phyloP scores from a whole-genome alignment of 2,329 filamentous ascomycete species.

The Lasiodiplodia theobromae region DNA sequence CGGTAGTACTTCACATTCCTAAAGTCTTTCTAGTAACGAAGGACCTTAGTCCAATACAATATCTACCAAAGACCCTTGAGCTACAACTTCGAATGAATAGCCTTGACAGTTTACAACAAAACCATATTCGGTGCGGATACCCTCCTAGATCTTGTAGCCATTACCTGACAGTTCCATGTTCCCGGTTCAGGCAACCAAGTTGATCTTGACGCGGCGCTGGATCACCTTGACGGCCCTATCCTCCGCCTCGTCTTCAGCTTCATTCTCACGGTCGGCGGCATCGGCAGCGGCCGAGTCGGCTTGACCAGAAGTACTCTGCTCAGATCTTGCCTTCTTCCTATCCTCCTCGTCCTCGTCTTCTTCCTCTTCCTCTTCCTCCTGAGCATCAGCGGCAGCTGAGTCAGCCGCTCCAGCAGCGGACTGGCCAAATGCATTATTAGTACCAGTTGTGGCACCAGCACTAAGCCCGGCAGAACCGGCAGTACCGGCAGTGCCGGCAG shows the following conservation, averaged over 20 bases:
- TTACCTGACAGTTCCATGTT: too few relatives aligned
- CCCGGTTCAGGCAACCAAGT: not conserved
- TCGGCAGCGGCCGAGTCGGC: slow-evolving; percentile 20
- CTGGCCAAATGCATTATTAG: not conserved
- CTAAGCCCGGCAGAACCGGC: not conserved
- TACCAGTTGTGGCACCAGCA: too few relatives aligned
- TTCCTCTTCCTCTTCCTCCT: not conserved
- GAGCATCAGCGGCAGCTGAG: slow-evolving; percentile 29
- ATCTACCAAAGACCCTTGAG: too few relatives aligned
- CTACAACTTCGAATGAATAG: too few relatives aligned
- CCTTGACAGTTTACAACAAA: too few relatives aligned
- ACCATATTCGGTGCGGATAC: too few relatives aligned
- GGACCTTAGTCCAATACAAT: too few relatives aligned
- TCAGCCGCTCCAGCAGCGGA: slow-evolving; percentile 18
- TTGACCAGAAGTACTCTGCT: not conserved
- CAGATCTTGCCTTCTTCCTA: not conserved
- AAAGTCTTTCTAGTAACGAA: not conserved
- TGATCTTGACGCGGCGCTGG: slow-evolving; percentile 1
- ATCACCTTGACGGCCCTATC: not conserved
- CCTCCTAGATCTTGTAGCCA: too few relatives aligned
- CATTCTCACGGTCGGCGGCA: slow-evolving; percentile 30
- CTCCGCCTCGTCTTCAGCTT: not conserved
- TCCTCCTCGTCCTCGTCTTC: not conserved
- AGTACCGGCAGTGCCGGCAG: slow-evolving; percentile 2
- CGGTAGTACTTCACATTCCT: not conserved